These are phyloP conservation scores for Rubroshorea leprosula DNA, from an alignment of 345 rosid genomes.

Conservation along the genomic window DNA sequence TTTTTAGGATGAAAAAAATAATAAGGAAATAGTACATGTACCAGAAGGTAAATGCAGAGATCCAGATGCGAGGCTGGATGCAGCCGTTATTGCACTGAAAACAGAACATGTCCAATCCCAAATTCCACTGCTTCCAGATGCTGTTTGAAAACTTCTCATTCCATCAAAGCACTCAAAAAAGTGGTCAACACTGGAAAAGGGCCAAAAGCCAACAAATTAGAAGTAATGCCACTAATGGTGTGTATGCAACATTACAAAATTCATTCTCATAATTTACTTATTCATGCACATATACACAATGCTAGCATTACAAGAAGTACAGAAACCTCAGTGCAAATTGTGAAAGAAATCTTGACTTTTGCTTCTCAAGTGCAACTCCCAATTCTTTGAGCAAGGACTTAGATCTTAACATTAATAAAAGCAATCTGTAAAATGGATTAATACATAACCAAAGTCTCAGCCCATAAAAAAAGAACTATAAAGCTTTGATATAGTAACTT, in stretches of 20 bases:
- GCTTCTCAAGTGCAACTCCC: not conserved
- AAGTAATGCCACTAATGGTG: not conserved
- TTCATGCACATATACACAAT: not conserved
- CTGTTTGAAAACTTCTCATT: conserved; percentile 80
- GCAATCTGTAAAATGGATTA: no score
- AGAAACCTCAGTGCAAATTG: not conserved
- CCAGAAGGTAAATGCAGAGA: conserved; percentile 80
- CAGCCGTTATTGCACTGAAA: conserved; percentile 90
- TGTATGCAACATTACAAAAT: not conserved
- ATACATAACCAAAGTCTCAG: no score
- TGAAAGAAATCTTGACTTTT: not conserved
- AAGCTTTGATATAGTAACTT: no score
- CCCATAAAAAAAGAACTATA: no score
- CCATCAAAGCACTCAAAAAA: conserved; percentile 96
- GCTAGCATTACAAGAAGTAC: not conserved
- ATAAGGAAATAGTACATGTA: conserved; percentile 28
- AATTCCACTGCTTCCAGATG: conserved; percentile 85
- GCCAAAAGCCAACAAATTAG: not conserved
- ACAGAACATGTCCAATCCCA: conserved; percentile 97
- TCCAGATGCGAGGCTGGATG: conserved; percentile 97
- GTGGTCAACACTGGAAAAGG: conserved; percentile 69
- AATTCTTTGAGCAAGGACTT: no score
- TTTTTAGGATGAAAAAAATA: conserved; percentile 9
- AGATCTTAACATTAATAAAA: no score
- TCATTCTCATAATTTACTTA: not conserved